phyloP scores from a whole-genome alignment of 345 rosid species.

The Isatis tinctoria region DNA sequence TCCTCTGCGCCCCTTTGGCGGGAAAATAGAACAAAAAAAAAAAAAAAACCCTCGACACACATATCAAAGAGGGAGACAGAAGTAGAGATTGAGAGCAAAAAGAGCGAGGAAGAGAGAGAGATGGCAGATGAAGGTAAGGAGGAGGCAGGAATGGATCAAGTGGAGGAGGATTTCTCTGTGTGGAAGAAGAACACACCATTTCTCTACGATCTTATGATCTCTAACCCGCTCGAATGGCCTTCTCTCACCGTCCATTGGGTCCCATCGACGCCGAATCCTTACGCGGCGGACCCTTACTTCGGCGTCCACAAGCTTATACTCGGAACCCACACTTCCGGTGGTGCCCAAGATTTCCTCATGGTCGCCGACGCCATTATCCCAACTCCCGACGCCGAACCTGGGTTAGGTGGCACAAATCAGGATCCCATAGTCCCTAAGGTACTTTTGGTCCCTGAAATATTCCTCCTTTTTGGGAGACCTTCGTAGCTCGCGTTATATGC shows the following conservation, averaged over 20 bases:
- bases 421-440: conserved; percentile 63
- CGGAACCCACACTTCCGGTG: conserved; percentile 88
- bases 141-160: conserved; percentile 45
- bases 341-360: conserved; percentile 62
- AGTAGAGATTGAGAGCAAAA: background rate
- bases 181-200: conserved; percentile 95
- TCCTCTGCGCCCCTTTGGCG: background rate
- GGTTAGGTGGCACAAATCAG: conserved; percentile 30
- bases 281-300: conserved; percentile 47
- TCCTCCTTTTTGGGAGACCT: background rate
- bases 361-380: conserved; percentile 76
- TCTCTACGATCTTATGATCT: conserved; percentile 80
- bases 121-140: conserved; percentile 46
- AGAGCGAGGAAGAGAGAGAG: background rate
- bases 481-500: background rate
- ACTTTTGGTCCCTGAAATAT: background rate
- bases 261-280: conserved; percentile 50
- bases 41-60: background rate
- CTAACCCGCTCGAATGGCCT: conserved; percentile 93
- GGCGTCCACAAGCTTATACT: conserved; percentile 65
- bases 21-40: conserved; percentile 18
- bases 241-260: conserved; percentile 97
- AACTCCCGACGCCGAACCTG: conserved; percentile 39
- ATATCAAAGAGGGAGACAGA: background rate
- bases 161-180: conserved; percentile 76